Percentiles rank a stretch among this genome's conserved stretches.
These are phyloP conservation scores for Tuber microsphaerosporum DNA, from an alignment of 495 filamentous ascomycete genomes.

Conservation along the genomic window DNA sequence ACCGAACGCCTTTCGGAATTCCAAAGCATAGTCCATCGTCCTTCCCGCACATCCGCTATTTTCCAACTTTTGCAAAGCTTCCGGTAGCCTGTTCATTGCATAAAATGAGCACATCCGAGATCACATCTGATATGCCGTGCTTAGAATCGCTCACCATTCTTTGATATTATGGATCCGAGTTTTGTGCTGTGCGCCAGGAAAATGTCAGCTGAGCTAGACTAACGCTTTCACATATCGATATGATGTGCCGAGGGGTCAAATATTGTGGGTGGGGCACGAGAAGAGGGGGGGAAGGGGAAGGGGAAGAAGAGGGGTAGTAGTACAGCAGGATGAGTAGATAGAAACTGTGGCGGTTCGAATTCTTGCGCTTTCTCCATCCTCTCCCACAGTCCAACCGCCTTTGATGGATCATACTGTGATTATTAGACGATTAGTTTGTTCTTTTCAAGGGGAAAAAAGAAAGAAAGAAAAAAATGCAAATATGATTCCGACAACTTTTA, in stretches of 20 bases:
- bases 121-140: not conserved
- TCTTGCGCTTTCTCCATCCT: slow-evolving; percentile 63
- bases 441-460: slow-evolving; percentile 51
- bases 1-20: slow-evolving; percentile 17
- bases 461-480: slow-evolving; percentile 50
- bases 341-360: slow-evolving; percentile 60
- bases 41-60: slow-evolving; percentile 48
- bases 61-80: slow-evolving; percentile 51
- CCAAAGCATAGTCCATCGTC: slow-evolving; percentile 10
- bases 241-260: not conserved
- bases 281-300: no score
- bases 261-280: not conserved
- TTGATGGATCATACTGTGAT: slow-evolving; percentile 59
- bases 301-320: slow-evolving; percentile 25
- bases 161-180: slow-evolving; percentile 64
- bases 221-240: not conserved
- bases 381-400: slow-evolving; percentile 66
- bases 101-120: slow-evolving; percentile 9
- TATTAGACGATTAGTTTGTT: slow-evolving; percentile 43
- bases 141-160: slow-evolving; percentile 48
- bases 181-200: slow-evolving; percentile 47
- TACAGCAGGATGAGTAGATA: slow-evolving; percentile 82
- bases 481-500: not conserved
- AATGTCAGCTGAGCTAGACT: slow-evolving; percentile 25
- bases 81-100: slow-evolving; percentile 47